These are phyloP conservation scores for Penicillium pulvis DNA, from an alignment of 495 filamentous ascomycete genomes.

Conservation along the genomic window DNA sequence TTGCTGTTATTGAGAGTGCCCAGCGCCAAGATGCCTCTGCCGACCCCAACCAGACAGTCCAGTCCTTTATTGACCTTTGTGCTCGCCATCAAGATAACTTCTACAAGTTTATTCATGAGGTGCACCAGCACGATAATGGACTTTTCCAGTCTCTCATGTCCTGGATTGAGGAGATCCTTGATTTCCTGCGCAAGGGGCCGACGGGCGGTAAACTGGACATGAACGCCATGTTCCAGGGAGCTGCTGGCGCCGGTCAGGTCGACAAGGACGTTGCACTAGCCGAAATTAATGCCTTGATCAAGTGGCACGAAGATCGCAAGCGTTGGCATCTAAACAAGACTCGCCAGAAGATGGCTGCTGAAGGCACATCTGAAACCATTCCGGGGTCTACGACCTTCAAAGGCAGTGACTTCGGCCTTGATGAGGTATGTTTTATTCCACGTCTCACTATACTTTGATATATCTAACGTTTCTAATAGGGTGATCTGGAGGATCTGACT, in stretches of 20 bases:
- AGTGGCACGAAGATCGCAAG: slow-evolving; percentile 93
- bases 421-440: slow-evolving; percentile 57
- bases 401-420: slow-evolving; percentile 83
- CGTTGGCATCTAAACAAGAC: slow-evolving; percentile 98
- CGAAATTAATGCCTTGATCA: slow-evolving; percentile 82
- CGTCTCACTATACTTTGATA: slow-evolving; percentile 9
- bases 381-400: slow-evolving; percentile 61
- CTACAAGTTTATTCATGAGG: slow-evolving; percentile 98
- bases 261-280: slow-evolving; percentile 69
- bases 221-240: slow-evolving; percentile 86
- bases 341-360: slow-evolving; percentile 95
- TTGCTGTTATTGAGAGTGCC: slow-evolving; percentile 82
- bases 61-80: slow-evolving; percentile 96
- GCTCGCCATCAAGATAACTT: slow-evolving; percentile 93
- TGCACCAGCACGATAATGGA: slow-evolving; percentile 96
- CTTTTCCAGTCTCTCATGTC: slow-evolving; percentile 94
- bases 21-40: slow-evolving; percentile 90
- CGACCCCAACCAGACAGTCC: slow-evolving; percentile 98
- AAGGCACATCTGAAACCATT: slow-evolving; percentile 54
- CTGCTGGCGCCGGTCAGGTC: slow-evolving; percentile 64
- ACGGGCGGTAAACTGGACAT: slow-evolving; percentile 80
- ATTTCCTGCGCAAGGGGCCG: slow-evolving; percentile 87
- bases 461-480: slow-evolving; percentile 35
- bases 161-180: slow-evolving; percentile 96
- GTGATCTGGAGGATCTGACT: slow-evolving; percentile 78